Evolutionary conservation across 257 asterid species (phyloP), one percentile per base, ranked within the genome.

Genomic region (Solanum chiquidenum): DNA sequence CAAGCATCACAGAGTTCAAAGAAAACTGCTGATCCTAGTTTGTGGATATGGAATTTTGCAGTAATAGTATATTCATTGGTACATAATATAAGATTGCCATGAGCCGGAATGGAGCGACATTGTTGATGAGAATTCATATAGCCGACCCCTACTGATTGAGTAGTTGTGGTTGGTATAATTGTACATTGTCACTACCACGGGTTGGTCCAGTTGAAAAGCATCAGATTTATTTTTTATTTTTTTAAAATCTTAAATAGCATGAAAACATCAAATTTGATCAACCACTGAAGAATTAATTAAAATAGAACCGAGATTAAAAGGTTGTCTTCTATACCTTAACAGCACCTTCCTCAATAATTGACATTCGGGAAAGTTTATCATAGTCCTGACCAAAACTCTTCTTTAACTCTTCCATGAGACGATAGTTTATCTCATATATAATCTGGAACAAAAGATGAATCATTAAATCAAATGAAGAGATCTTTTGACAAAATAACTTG

Each of bases 321-420:
- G 46, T 72, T 88, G 37, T 52, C 71, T 87, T 55, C 66, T 14
- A 49, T 92, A 92, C 94, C 93, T 92, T 90, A 68, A 91, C 91
- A 80, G 91, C 90, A 73, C 94, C 93, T 83, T 92, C 94, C 91
- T 91, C 94, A 87, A 92, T 77, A 60, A 92, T 90, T 66, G 92
- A 92, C 92, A 92, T 89, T 87, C 90, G 90, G 68, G 90, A 90
- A 84, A 87, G 89, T 86, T 89, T 87, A 73, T 89, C 91, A 64
- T 90, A 92, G 89, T 92, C 94, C 88, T 91, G 91, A 79, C 89
- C 91, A 80, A 92, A 88, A 86, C 86, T 87, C 87, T 86, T 90
- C 86, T 92, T 91, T 91, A 92, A 89, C 90, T 91, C 90, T 86
- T 90, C 94, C 92, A 91, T 86, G 90, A 92, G 90, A 62, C 83